Conservation (phyloP, 768 basidiomycete species). For the Clitopilus passeckerianus region DNA sequence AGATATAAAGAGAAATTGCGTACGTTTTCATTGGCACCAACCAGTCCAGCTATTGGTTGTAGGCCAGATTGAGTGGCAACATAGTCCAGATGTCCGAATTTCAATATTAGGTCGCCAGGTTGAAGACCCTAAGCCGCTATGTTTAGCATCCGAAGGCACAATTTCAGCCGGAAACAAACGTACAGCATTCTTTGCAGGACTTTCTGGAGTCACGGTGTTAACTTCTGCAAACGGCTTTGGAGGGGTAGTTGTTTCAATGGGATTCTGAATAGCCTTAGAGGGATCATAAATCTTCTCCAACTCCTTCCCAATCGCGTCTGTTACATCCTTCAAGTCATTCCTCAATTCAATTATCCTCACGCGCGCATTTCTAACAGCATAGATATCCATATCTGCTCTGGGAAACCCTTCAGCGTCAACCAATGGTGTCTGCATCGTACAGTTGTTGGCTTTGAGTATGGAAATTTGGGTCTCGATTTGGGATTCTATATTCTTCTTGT, state of each 20-base stretch:
- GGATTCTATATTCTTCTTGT: slow-evolving; percentile 68
- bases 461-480: slow-evolving; percentile 60
- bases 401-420: slow-evolving; percentile 90
- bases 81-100: slow-evolving; percentile 63
- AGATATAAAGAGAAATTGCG: slow-evolving; percentile 18
- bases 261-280: slow-evolving; percentile 14
- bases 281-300: slow-evolving; percentile 69
- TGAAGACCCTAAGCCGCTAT: slow-evolving; percentile 48
- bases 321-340: slow-evolving; percentile 69
- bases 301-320: slow-evolving; percentile 60
- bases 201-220: slow-evolving; percentile 71
- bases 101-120: slow-evolving; percentile 65
- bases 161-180: slow-evolving; percentile 6
- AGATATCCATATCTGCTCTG: slow-evolving; percentile 80
- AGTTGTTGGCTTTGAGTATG: slow-evolving; percentile 59
- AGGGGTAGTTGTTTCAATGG: slow-evolving; percentile 6
- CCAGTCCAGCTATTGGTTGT: slow-evolving; percentile 68
- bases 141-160: not conserved
- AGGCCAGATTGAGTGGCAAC: slow-evolving; percentile 51
- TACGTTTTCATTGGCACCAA: slow-evolving; percentile 76
- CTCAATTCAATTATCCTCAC: slow-evolving; percentile 74
- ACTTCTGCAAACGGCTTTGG: slow-evolving; percentile 71
- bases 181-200: slow-evolving; percentile 84
- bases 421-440: slow-evolving; percentile 67
- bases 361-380: slow-evolving; percentile 70